Conservation (phyloP, 2,329 filamentous ascomycete genomes). For the Leptographium lundbergii region DNA sequence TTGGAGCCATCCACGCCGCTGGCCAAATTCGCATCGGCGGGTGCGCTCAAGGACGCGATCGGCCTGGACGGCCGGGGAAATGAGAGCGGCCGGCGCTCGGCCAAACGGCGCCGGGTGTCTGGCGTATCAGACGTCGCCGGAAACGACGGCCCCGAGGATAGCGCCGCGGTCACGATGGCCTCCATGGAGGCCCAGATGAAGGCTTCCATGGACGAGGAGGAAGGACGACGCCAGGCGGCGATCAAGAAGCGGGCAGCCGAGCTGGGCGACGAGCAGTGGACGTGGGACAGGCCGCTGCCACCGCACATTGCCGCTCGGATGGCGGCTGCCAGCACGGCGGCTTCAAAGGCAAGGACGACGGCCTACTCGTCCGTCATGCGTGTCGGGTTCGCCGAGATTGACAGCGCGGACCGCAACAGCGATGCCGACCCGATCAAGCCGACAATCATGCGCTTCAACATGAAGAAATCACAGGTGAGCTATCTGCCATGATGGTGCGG, state of each 20-base stretch:
- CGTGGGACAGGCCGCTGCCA: constrained; percentile 41
- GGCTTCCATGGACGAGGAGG: constrained; percentile 52
- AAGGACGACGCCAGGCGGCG: constrained; percentile 48
- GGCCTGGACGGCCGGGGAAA: neutral
- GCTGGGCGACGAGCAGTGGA: constrained; percentile 63
- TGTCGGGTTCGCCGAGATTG: constrained; percentile 38
- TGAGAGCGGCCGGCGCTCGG: constrained; percentile 22
- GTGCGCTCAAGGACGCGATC: constrained; percentile 21
- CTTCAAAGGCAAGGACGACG: neutral
- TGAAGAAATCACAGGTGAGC: constrained; percentile 19
- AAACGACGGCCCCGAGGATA: neutral
- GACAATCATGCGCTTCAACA: constrained; percentile 19
- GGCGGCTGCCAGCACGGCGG: constrained; percentile 18
- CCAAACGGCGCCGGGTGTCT: constrained; percentile 48
- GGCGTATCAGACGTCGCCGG: neutral
- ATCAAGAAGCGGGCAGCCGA: constrained; percentile 49
- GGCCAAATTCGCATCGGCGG: constrained; percentile 16
- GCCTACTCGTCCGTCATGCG: constrained; percentile 42
- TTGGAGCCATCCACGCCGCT: constrained; percentile 28
- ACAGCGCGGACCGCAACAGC: constrained; percentile 17
- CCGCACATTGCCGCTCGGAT: constrained; percentile 16
- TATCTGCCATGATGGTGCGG: neutral
- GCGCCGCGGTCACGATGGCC: constrained; percentile 27
- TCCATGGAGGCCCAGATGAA: constrained; percentile 47
- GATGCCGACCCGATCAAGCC: constrained; percentile 3